Conservation (phyloP, 129 eudicot species). For the Saussurea involucrata region DNA sequence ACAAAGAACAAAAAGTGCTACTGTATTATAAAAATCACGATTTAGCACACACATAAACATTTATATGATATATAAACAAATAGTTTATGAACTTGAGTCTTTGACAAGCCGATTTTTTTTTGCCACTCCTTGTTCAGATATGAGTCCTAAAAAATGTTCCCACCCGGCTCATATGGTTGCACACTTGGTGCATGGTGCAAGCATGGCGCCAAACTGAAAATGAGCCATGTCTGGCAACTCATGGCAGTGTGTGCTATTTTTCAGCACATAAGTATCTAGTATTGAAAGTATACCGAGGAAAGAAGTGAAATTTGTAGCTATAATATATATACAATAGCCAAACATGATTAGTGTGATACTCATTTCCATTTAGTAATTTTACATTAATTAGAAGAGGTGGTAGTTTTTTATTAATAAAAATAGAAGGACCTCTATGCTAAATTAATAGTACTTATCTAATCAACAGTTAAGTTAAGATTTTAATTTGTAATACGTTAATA, state of each 20-base stretch:
- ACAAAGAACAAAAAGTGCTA: not conserved
- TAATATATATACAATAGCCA: not conserved
- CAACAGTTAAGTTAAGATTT: not conserved
- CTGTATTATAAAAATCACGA: not conserved
- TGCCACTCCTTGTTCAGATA: not conserved
- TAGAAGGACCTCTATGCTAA: not conserved
- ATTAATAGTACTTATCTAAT: not conserved
- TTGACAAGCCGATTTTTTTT: not conserved
- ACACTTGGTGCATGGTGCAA: not conserved
- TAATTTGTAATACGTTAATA: not conserved
- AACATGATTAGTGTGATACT: not conserved
- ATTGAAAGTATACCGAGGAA: not conserved
- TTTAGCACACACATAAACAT: not conserved
- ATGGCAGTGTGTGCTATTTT: not conserved
- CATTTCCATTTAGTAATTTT: not conserved
- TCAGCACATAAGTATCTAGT: not conserved
- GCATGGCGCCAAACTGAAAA: not conserved
- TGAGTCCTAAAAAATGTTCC: not conserved
- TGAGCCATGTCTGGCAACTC: not conserved
- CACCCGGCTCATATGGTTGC: not conserved
- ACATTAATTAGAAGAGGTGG: not conserved
- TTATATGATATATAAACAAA: not conserved
- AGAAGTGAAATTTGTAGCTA: not conserved
- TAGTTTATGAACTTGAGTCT: not conserved
- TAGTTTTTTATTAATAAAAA: not conserved